Evolutionary conservation across 306 rosid genomes (phyloP).

Genomic region (Acacia crassicarpa): DNA sequence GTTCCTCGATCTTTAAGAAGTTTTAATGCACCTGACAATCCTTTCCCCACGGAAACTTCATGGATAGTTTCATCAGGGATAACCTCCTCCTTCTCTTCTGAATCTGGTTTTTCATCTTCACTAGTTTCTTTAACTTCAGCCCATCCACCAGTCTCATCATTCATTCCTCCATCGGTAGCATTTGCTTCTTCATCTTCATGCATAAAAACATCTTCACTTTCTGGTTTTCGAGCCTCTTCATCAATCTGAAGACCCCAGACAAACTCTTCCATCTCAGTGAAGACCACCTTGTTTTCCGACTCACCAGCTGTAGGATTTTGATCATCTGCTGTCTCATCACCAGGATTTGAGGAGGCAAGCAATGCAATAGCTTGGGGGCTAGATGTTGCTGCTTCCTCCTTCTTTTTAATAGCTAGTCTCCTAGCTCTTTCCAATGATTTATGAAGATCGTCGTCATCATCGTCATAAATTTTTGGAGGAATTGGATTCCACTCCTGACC

Average conservation of each 20-base stretch:
- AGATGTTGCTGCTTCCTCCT: too few species aligned
- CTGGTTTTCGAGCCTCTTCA: slow-evolving; percentile 85
- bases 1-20: slow-evolving; percentile 89
- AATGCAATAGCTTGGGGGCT: too few species aligned
- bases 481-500: too few species aligned
- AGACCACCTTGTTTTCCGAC: slow-evolving; percentile 82
- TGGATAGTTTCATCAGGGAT: slow-evolving; percentile 86
- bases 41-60: slow-evolving; percentile 88
- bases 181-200: slow-evolving; percentile 66
- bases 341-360: too few species aligned
- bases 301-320: too few species aligned
- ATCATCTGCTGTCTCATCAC: too few species aligned
- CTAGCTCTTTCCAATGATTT: too few species aligned
- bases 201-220: slow-evolving; percentile 85
- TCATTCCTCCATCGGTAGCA: not conserved
- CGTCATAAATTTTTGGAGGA: too few species aligned
- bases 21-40: slow-evolving; percentile 77
- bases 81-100: slow-evolving; percentile 59
- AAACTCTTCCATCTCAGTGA: slow-evolving; percentile 97
- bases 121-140: too few species aligned
- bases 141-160: too few species aligned
- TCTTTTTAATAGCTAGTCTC: too few species aligned
- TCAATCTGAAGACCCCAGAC: slow-evolving; percentile 94
- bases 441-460: too few species aligned
- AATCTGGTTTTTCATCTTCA: slow-evolving; percentile 41